Conservation (phyloP, 2,329 filamentous ascomycete genomes). For the Aspergillus hiratsukae region DNA sequence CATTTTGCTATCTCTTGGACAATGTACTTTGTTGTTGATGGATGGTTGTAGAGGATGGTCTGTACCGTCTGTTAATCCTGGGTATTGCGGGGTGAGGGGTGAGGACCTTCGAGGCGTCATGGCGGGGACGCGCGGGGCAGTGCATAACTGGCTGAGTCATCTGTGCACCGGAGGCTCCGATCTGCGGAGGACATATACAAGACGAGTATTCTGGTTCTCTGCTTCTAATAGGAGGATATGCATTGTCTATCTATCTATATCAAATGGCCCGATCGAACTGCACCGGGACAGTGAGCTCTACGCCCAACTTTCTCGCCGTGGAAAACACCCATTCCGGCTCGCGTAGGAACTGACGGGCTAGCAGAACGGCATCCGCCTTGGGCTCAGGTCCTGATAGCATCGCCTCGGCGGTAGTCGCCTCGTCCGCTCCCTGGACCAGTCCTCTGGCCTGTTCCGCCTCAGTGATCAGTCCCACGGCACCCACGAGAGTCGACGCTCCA, state of each 20-base stretch:
- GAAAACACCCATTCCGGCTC: conserved; percentile 53
- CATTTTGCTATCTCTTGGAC: conserved; percentile 4
- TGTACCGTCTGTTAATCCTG: not conserved
- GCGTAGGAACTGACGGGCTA: conserved; percentile 52
- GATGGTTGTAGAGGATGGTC: too few species aligned
- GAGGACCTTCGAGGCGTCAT: not conserved
- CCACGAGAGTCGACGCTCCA: conserved; percentile 43
- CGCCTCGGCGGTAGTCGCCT: conserved; percentile 22
- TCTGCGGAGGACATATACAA: not conserved
- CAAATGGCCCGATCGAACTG: conserved; percentile 39
- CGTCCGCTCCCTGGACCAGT: conserved; percentile 39
- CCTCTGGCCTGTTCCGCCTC: conserved; percentile 48
- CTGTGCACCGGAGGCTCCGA: not conserved
- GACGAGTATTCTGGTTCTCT: not conserved
- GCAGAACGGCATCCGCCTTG: conserved; percentile 46
- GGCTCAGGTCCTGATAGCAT: conserved; percentile 25
- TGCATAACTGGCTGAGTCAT: not conserved
- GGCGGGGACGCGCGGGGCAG: not conserved
- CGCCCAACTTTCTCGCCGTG: conserved; percentile 46
- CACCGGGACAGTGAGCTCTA: conserved; percentile 46
- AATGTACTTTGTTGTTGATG: too few species aligned
- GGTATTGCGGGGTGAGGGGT: not conserved
- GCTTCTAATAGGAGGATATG: not conserved
- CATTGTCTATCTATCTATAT: not conserved
- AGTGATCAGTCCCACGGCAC: conserved; percentile 52